These are phyloP conservation scores for Suillus paluster DNA, from an alignment of 768 basidiomycete genomes.

Conservation along the genomic window DNA sequence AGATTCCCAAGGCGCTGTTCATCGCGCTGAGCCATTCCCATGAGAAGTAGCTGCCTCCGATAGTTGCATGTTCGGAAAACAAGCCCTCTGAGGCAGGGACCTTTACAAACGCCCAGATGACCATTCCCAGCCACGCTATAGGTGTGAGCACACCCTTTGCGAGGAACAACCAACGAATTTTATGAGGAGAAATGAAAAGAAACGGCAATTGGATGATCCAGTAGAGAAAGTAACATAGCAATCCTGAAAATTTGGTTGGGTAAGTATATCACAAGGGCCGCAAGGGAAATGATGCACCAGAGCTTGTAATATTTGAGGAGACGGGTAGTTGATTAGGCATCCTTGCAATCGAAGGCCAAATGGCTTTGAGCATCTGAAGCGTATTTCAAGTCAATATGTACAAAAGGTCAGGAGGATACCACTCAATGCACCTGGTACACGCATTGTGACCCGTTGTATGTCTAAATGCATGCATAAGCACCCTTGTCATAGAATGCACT, in stretches of 20 bases:
- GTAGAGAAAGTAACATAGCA: conserved; percentile 77
- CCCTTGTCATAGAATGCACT: not conserved
- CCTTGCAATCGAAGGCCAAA: conserved; percentile 74
- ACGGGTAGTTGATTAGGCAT: conserved; percentile 68
- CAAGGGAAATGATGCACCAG: conserved; percentile 41
- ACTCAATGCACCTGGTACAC: conserved; percentile 56
- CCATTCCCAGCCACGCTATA: conserved; percentile 65
- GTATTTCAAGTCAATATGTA: not conserved
- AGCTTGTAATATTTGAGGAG: conserved; percentile 64
- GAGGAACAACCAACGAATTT: conserved; percentile 78
- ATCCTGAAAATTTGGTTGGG: conserved; percentile 41
- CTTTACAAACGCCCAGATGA: conserved; percentile 79
- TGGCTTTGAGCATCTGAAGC: conserved; percentile 71
- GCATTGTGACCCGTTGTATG: conserved; percentile 68
- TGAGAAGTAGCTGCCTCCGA: conserved; percentile 59
- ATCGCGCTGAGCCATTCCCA: conserved; percentile 82
- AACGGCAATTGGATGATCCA: conserved; percentile 81
- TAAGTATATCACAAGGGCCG: not conserved
- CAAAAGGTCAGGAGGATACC: not conserved
- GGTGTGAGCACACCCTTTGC: conserved; percentile 70
- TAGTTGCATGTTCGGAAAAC: conserved; percentile 50
- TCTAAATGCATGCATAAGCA: conserved; percentile 32
- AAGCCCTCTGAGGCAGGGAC: conserved; percentile 67
- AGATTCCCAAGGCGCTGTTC: conserved; percentile 78
- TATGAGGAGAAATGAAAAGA: conserved; percentile 77